phyloP scores from a whole-genome alignment of 345 rosid species.

The Clarkia xantiana region DNA sequence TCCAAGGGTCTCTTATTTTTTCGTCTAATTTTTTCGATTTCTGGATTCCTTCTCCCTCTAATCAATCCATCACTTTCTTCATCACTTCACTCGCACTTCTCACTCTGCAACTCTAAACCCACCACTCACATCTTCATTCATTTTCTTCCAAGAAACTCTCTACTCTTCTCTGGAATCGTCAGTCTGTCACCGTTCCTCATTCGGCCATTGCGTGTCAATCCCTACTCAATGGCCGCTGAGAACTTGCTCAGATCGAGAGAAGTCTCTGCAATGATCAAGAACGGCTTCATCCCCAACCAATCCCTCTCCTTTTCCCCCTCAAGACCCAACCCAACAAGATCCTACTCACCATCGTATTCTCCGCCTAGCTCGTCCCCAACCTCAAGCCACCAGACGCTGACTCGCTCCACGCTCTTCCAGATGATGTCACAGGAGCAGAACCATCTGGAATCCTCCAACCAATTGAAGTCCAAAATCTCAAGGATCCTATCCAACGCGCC shows the following conservation, averaged over 20 bases:
- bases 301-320: conserved; percentile 10
- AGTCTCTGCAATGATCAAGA: conserved; percentile 14
- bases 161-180: neutral
- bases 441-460: conserved; percentile 32
- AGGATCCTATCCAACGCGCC: conserved; percentile 40
- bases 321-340: neutral
- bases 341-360: conserved; percentile 7
- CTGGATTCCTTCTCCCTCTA: no score
- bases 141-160: conserved; percentile 1
- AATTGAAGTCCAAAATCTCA: conserved; percentile 38
- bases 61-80: no score
- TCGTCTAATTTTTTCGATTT: no score
- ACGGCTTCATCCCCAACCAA: conserved; percentile 16
- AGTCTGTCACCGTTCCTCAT: neutral
- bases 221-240: conserved; percentile 3
- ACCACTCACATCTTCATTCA: no score
- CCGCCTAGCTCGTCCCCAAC: conserved; percentile 1
- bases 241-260: conserved; percentile 9
- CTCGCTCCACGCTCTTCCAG: conserved; percentile 57
- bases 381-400: neutral
- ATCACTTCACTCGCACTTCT: no score
- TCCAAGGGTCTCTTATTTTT: no score
- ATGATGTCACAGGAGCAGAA: conserved; percentile 86
- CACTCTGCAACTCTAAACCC: no score
- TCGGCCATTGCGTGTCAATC: neutral